Evolutionary conservation across 1,139 yeast species (phyloP).

Genomic region (Scheffersomyces insectosa): DNA sequence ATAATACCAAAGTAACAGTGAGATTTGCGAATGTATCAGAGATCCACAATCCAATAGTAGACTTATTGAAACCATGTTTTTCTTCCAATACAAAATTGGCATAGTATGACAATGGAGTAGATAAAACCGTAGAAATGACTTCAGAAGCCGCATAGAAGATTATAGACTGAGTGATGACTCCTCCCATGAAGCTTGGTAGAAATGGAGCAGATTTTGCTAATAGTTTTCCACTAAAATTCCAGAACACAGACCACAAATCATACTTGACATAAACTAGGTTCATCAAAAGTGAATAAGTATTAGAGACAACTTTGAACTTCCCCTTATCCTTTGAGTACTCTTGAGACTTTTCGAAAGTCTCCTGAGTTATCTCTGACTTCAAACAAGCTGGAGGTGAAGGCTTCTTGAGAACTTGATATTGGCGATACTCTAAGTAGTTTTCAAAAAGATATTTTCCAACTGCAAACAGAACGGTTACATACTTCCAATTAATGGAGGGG

Average conservation of each 20-base stretch:
- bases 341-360: slow-evolving; percentile 77
- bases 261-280: slow-evolving; percentile 59
- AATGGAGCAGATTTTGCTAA: slow-evolving; percentile 31
- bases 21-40: slow-evolving; percentile 67
- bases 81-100: slow-evolving; percentile 87
- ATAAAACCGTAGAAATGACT: slow-evolving; percentile 48
- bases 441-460: slow-evolving; percentile 76
- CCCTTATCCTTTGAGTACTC: slow-evolving; percentile 83
- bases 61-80: slow-evolving; percentile 88
- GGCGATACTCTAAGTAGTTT: slow-evolving; percentile 72
- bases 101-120: slow-evolving; percentile 73
- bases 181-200: slow-evolving; percentile 49
- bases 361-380: slow-evolving; percentile 63
- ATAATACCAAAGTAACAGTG: slow-evolving; percentile 54
- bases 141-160: slow-evolving; percentile 51
- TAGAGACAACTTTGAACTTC: slow-evolving; percentile 61
- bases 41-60: slow-evolving; percentile 69
- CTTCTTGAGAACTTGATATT: slow-evolving; percentile 61
- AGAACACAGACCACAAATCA: slow-evolving; percentile 68
- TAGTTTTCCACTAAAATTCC: slow-evolving; percentile 55
- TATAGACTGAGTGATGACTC: slow-evolving; percentile 67
- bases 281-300: slow-evolving; percentile 52
- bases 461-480: slow-evolving; percentile 70
- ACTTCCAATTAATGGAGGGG: slow-evolving; percentile 76
- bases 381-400: slow-evolving; percentile 64